Evolutionary conservation across 1,284 basidiomycete species (phyloP).

Genomic region (Marasmius fiardii): DNA sequence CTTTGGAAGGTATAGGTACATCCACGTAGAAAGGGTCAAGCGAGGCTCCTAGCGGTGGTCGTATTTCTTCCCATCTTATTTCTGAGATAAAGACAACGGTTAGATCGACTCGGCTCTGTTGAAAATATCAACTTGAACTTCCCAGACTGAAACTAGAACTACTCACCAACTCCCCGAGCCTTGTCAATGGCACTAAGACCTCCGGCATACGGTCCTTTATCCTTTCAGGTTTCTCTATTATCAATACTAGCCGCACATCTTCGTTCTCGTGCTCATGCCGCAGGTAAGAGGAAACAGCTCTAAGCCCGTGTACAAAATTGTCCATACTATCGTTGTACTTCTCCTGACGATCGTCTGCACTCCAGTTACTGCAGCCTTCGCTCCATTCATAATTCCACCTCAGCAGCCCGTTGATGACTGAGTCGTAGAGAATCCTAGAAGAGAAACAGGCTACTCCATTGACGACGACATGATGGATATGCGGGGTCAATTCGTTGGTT

Average conservation of each 20-base stretch:
- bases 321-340: constrained; percentile 64
- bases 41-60: constrained; percentile 66
- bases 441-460: constrained; percentile 69
- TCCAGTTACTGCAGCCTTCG: constrained; percentile 60
- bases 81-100: constrained; percentile 68
- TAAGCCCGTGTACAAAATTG: constrained; percentile 62
- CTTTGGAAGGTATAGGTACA: constrained; percentile 52
- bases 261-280: constrained; percentile 19
- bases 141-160: not conserved
- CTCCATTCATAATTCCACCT: constrained; percentile 53
- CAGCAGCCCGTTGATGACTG: constrained; percentile 58
- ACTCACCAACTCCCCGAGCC: constrained; percentile 74
- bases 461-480: constrained; percentile 41
- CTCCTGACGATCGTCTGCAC: constrained; percentile 22
- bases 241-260: constrained; percentile 48
- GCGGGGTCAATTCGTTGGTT: constrained; percentile 11
- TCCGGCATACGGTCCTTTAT: constrained; percentile 62
- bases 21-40: constrained; percentile 78
- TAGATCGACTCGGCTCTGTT: constrained; percentile 37
- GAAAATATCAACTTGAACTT: constrained; percentile 5
- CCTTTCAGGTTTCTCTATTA: constrained; percentile 69
- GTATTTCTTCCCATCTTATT: constrained; percentile 72
- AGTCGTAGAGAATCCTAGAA: constrained; percentile 65
- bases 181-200: constrained; percentile 65
- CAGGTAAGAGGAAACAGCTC: constrained; percentile 23